Conservation (phyloP, 2,329 filamentous ascomycete genomes). For the Thermomyces lanuginosus region DNA sequence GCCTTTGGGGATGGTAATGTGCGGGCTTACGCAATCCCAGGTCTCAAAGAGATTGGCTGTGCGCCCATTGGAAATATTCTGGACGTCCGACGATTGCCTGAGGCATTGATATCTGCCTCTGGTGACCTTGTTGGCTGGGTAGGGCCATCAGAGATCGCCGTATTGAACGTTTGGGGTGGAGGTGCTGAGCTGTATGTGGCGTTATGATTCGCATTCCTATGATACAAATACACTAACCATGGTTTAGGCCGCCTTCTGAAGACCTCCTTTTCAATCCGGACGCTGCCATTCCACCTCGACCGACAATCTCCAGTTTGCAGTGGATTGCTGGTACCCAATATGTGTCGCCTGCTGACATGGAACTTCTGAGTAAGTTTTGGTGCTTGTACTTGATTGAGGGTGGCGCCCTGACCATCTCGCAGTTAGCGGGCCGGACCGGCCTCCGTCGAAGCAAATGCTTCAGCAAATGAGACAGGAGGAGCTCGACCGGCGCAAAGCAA, state of each 20-base stretch:
- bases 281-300: slow-evolving; percentile 56
- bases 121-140: slow-evolving; percentile 80
- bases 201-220: background rate
- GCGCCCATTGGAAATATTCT: slow-evolving; percentile 48
- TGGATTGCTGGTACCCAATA: slow-evolving; percentile 95
- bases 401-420: slow-evolving; percentile 1
- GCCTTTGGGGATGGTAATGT: slow-evolving; percentile 70
- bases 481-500: slow-evolving; percentile 32
- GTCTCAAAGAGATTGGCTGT: slow-evolving; percentile 64
- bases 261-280: slow-evolving; percentile 69
- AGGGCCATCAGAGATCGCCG: slow-evolving; percentile 67
- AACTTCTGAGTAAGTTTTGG: slow-evolving; percentile 48
- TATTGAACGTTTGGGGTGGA: slow-evolving; percentile 72
- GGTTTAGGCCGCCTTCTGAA: slow-evolving; percentile 30
- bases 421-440: slow-evolving; percentile 73
- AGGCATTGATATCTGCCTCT: slow-evolving; percentile 54
- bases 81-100: slow-evolving; percentile 55
- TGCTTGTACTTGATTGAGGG: background rate
- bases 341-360: slow-evolving; percentile 71
- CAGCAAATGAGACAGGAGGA: slow-evolving; percentile 63
- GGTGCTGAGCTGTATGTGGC: slow-evolving; percentile 44
- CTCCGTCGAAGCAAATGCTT: slow-evolving; percentile 75
- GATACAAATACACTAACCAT: slow-evolving; percentile 7
- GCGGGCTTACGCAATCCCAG: slow-evolving; percentile 73
- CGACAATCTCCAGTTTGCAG: slow-evolving; percentile 86